Conservation (phyloP, 176 grass and related monocot species). For the Canna indica region DNA sequence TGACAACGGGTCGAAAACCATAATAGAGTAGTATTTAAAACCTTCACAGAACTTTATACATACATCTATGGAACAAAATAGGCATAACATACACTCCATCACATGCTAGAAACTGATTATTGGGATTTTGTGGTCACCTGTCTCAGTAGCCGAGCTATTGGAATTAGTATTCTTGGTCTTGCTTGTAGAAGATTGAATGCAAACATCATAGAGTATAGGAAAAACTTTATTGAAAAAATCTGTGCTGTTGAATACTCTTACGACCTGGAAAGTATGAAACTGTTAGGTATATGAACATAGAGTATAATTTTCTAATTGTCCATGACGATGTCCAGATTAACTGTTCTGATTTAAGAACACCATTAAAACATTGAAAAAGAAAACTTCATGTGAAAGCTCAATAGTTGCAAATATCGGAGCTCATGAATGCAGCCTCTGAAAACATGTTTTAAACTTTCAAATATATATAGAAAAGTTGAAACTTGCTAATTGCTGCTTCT, state of each 20-base stretch:
- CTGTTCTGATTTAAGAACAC: background rate
- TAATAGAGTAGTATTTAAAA: too few species aligned
- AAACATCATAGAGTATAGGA: constrained; percentile 71
- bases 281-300: background rate
- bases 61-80: too few species aligned
- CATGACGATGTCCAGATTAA: background rate
- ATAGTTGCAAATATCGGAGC: background rate
- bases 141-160: constrained; percentile 24
- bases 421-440: too few species aligned
- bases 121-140: constrained; percentile 35
- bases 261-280: constrained; percentile 56
- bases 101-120: background rate
- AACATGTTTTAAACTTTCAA: too few species aligned
- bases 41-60: too few species aligned
- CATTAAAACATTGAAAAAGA: background rate
- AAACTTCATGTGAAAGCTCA: too few species aligned
- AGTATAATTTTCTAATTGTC: background rate
- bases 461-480: too few species aligned
- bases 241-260: constrained; percentile 60
- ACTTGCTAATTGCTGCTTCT: too few species aligned
- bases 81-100: too few species aligned
- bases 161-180: constrained; percentile 35
- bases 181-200: constrained; percentile 36
- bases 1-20: too few species aligned
- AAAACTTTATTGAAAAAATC: constrained; percentile 63